Evolutionary conservation across 1,284 basidiomycete genomes (phyloP), one percentile per base, ranked within the genome.

Genomic region (Pterulicium gracile): DNA sequence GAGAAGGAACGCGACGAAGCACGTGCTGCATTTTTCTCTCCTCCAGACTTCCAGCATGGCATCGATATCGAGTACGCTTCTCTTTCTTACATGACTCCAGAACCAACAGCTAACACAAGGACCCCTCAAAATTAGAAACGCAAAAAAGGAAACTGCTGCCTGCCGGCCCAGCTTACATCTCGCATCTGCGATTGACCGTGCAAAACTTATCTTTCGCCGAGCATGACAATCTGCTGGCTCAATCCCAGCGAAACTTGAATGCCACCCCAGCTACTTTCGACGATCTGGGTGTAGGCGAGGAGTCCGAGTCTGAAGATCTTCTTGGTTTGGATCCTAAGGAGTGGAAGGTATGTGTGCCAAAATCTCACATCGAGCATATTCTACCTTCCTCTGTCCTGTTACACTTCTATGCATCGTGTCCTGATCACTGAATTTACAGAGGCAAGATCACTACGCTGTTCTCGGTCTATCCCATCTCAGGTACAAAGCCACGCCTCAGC

Each of bases 361-460:
- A 15, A 7, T 20, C 39, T 41, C 19, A 15, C 18, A 15, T 10
- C 13, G 39, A 41, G 24, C 42, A 47, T 18, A 3, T n/a, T 32
- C 5, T 19, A 13, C 36, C 43, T 18, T 44, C 10, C 15, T 39
- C 10, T 12, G 43, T 32, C 21, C 15, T 35, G 42, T 32, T 32
- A 7, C 7, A 32, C 10, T 32, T 10, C 7, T n/a, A 32, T 32
- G 10, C 7, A 32, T 32, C n/a, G 10, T 32, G 27, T 10, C 27
- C n/a, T n/a, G n/a, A 32, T n/a, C n/a, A 10, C 7, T 32, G 10
- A 32, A 14, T 24, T 18, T 43, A 3, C 44, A 90, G 89, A 91
- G 93, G 77, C 96, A 98, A 79, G 95, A 98, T 64, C 91, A 98
- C 64, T 98, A 98, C 62, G 89, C 88, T 49, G 90, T 98, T 24